A percentile compares a stretch with the other conserved stretches of the same genome.
Evolutionary conservation across 768 basidiomycete species (phyloP).

Genomic region (Agaricus subrufescens): DNA sequence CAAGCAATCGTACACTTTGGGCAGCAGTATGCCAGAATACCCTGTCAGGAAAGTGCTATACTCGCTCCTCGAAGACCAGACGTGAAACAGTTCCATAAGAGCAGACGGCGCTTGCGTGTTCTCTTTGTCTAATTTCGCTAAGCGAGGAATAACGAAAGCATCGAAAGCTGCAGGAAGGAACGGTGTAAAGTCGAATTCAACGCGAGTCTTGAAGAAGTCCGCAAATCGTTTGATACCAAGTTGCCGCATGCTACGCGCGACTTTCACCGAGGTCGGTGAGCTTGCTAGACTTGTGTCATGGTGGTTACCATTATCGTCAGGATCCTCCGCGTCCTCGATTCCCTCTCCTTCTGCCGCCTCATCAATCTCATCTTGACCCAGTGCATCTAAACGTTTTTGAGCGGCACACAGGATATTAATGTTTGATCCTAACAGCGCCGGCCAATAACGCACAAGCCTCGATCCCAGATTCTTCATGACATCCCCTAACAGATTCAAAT

Average conservation of each 20-base stretch:
- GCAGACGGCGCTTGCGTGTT: constrained; percentile 92
- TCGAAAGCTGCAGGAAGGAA: constrained; percentile 67
- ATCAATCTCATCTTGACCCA: constrained; percentile 20
- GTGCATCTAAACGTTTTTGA: constrained; percentile 48
- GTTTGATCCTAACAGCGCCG: constrained; percentile 62
- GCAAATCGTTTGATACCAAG: constrained; percentile 81
- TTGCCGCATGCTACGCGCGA: constrained; percentile 67
- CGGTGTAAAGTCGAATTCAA: constrained; percentile 68
- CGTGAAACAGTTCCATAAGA: constrained; percentile 77
- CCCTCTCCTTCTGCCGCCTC: constrained; percentile 17
- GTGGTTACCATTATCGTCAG: constrained; percentile 28
- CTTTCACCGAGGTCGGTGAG: constrained; percentile 25
- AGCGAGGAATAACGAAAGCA: constrained; percentile 77
- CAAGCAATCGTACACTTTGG: constrained; percentile 79
- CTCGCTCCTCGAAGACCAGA: constrained; percentile 61
- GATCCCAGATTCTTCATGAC: constrained; percentile 80
- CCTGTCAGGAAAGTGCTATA: constrained; percentile 62
- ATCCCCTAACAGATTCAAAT: constrained; percentile 79
- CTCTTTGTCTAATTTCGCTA: constrained; percentile 69
- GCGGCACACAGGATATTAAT: constrained; percentile 63
- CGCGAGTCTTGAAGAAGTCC: constrained; percentile 79
- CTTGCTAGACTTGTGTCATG: constrained; percentile 25
- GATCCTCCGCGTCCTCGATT: constrained; percentile 22
- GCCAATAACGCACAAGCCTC: constrained; percentile 67
- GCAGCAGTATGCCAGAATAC: constrained; percentile 64